phyloP scores from a whole-genome alignment of 2,329 filamentous ascomycete genomes.

The Dothideomycetes sp. region DNA sequence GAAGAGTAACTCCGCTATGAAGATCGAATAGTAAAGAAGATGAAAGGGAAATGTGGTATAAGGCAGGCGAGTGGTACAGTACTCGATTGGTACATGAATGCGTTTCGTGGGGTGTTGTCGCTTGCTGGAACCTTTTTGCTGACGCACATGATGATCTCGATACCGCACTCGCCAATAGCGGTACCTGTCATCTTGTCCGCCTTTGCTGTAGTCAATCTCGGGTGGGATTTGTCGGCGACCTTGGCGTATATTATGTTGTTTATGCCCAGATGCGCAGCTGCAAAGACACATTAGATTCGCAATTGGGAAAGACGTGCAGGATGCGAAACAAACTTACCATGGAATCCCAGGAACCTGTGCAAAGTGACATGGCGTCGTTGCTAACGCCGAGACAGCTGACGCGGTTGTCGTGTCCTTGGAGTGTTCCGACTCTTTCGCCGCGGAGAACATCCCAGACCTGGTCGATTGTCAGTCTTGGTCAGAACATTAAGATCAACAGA shows the following conservation, averaged over 20 bases:
- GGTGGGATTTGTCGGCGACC: not conserved
- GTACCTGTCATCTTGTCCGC: not conserved
- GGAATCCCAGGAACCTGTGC: slow-evolving; percentile 99
- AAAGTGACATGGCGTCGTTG: slow-evolving; percentile 97
- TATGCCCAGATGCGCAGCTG: slow-evolving; percentile 44
- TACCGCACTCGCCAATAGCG: not conserved
- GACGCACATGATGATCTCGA: not conserved
- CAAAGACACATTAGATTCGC: not conserved
- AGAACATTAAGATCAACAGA: not conserved
- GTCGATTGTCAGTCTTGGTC: slow-evolving; percentile 13
- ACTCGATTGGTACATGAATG: not conserved
- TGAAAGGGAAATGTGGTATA: not conserved
- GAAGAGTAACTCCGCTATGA: not conserved
- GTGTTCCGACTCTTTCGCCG: slow-evolving; percentile 90
- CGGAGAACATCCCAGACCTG: slow-evolving; percentile 97
- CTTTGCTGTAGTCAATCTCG: not conserved
- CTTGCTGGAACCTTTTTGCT: not conserved
- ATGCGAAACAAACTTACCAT: slow-evolving; percentile 54
- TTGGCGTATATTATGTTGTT: slow-evolving; percentile 7
- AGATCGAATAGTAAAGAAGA: not conserved
- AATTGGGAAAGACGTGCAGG: not conserved
- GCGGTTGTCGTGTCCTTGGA: slow-evolving; percentile 96
- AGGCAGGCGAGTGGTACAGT: not conserved
- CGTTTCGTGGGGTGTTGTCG: not conserved
- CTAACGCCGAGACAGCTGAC: slow-evolving; percentile 98